Conservation (phyloP, 2,329 filamentous ascomycete genomes). For the Penicillium sp. region DNA sequence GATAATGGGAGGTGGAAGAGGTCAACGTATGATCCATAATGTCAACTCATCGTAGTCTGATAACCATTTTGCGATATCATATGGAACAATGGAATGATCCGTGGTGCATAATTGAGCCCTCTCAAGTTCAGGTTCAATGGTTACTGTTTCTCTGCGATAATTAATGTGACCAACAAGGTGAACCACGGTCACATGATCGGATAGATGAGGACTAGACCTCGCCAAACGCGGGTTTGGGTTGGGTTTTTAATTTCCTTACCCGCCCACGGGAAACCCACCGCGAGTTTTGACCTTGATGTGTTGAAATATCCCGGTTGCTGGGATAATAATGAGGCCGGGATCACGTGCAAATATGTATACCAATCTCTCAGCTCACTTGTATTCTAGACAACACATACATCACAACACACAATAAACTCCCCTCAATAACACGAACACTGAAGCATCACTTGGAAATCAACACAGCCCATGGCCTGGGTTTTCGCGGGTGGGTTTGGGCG, state of each 20-base stretch:
- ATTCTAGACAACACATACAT: background rate
- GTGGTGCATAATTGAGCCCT: no score
- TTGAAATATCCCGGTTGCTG: background rate
- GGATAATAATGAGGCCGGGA: background rate
- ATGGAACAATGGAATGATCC: no score
- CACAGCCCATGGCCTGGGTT: background rate
- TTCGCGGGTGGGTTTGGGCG: background rate
- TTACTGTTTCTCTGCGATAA: no score
- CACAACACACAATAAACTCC: background rate
- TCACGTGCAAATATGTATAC: background rate
- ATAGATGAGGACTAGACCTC: no score
- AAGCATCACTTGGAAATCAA: background rate
- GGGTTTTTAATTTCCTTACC: slow-evolving; percentile 4
- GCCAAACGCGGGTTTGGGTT: slow-evolving; percentile 9
- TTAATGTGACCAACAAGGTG: no score
- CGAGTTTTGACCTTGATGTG: no score
- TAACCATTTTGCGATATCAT: no score
- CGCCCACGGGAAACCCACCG: slow-evolving; percentile 1
- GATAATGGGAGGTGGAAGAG: no score
- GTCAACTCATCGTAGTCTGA: no score
- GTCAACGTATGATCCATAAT: no score
- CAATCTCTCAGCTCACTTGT: background rate
- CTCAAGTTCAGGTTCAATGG: no score
- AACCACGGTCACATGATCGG: no score
- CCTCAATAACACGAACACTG: background rate